Evolutionary conservation across 2,329 filamentous ascomycete genomes (phyloP).

Genomic region (Fusarium nematophilum): DNA sequence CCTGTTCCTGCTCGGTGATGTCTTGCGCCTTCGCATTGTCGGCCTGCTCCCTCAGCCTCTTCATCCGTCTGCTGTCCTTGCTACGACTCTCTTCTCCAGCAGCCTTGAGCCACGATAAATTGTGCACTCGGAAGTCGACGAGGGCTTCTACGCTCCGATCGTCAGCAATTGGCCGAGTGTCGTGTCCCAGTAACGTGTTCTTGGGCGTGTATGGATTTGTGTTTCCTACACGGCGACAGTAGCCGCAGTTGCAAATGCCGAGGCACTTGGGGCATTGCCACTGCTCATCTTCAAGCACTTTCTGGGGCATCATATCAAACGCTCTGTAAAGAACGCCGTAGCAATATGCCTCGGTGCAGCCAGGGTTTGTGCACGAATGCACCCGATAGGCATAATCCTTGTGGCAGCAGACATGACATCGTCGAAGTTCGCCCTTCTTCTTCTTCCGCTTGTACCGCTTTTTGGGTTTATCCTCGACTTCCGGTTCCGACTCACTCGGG

Average conservation of each 20-base stretch:
- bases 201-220: conserved; percentile 86
- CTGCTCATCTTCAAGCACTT: conserved; percentile 80
- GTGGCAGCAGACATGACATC: conserved; percentile 86
- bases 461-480: conserved; percentile 72
- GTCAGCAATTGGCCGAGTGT: conserved; percentile 91
- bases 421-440: conserved; percentile 65
- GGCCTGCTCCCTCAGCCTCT: conserved; percentile 65
- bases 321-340: conserved; percentile 93
- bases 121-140: conserved; percentile 91
- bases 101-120: conserved; percentile 82
- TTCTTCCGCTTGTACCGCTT: conserved; percentile 67
- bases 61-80: conserved; percentile 68
- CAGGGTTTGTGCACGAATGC: conserved; percentile 76
- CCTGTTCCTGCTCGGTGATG: conserved; percentile 47
- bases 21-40: conserved; percentile 68
- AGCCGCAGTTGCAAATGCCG: conserved; percentile 87
- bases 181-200: conserved; percentile 87
- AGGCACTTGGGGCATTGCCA: conserved; percentile 93
- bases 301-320: conserved; percentile 89
- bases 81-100: conserved; percentile 68
- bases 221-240: conserved; percentile 74
- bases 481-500: conserved; percentile 63
- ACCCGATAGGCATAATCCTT: conserved; percentile 87
- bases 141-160: conserved; percentile 89
- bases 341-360: conserved; percentile 83